Percentiles rank a stretch among this genome's conserved stretches.
phyloP scores from a whole-genome alignment of 2,329 filamentous ascomycete species.

The Diaporthe amygdali region DNA sequence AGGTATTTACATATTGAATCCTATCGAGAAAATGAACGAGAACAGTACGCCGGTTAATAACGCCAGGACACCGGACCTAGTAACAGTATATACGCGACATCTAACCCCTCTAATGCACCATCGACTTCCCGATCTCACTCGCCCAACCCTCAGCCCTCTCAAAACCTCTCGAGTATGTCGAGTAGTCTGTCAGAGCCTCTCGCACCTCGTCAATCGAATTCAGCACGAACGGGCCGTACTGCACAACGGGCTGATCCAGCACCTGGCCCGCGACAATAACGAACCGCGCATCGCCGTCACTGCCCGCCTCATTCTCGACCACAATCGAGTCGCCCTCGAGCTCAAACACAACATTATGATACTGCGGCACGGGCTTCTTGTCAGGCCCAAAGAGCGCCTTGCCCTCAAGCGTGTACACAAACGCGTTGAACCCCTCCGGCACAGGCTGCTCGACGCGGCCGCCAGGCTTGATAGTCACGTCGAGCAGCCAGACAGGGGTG shows the following conservation, averaged over 20 bases:
- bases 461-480: slow-evolving; percentile 80
- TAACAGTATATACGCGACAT: background rate
- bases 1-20: too few species aligned
- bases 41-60: background rate
- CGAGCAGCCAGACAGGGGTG: slow-evolving; percentile 95
- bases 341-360: slow-evolving; percentile 89
- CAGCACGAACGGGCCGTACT: slow-evolving; percentile 87
- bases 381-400: slow-evolving; percentile 66
- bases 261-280: slow-evolving; percentile 81
- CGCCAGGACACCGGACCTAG: background rate
- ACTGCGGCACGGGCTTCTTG: slow-evolving; percentile 64
- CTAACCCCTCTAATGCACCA: slow-evolving; percentile 47
- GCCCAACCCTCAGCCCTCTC: slow-evolving; percentile 80
- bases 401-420: slow-evolving; percentile 84
- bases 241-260: slow-evolving; percentile 79
- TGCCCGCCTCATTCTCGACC: slow-evolving; percentile 70
- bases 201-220: slow-evolving; percentile 74
- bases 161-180: slow-evolving; percentile 76
- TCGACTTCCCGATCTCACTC: slow-evolving; percentile 85
- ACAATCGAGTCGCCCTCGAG: slow-evolving; percentile 77
- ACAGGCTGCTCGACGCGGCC: slow-evolving; percentile 77
- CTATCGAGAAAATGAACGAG: too few species aligned
- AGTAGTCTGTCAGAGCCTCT: slow-evolving; percentile 78
- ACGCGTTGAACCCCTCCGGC: slow-evolving; percentile 85
- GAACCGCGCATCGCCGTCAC: slow-evolving; percentile 62